Base-by-base conservation (phyloP, 2,329 filamentous ascomycete species). In the Aspergillus flavus region DNA sequence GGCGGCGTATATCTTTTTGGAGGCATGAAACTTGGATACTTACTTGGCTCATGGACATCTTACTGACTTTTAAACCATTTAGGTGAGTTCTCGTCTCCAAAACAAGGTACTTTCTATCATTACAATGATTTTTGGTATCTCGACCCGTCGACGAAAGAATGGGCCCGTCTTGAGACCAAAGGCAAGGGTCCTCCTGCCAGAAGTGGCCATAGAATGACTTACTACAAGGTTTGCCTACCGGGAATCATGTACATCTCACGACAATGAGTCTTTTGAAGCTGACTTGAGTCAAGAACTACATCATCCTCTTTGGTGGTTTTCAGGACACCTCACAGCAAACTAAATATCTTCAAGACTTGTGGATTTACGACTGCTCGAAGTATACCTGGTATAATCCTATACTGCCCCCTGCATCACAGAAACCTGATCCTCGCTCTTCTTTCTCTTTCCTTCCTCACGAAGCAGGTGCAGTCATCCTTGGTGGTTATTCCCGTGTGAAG, bases 91-190 rank as follows among this genome's bases (percentile, higher is more conserved):
- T 96, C 92, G 62, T 94, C 91, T 32, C 95, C 95, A 2, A 98
- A 97, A 76, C 95, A 98, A 79, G 95, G 95, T 4, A 98, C 94
- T 0, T 99, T 99, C 74, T 97, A 99, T 78, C 95, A 99, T 79
- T 99, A 99, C 81, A 97, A 96, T 73, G 95, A 98, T 80, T 98
- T 99, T 77, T 99, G 95, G 94, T 86, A 91, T 57, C 85, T 98
- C 50, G 94, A 98, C 74, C 91, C 94, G 0, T 86, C 85, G 10
- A 89, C 87, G 9, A 86, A 93, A 71, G 95, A 99, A 81, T 99
- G 95, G 95, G 91, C 88, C 61, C 91, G 94, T 65, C 84, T 99
- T 39, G 95, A 99, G 77, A 85, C 84, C 2, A 90, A 89, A 67
- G 79, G 79, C 45, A 85, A 85, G 81, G 91, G 91, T 63, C 94